Base-by-base conservation (phyloP, 257 asterid genomes). In the Solanum clarkiae region DNA sequence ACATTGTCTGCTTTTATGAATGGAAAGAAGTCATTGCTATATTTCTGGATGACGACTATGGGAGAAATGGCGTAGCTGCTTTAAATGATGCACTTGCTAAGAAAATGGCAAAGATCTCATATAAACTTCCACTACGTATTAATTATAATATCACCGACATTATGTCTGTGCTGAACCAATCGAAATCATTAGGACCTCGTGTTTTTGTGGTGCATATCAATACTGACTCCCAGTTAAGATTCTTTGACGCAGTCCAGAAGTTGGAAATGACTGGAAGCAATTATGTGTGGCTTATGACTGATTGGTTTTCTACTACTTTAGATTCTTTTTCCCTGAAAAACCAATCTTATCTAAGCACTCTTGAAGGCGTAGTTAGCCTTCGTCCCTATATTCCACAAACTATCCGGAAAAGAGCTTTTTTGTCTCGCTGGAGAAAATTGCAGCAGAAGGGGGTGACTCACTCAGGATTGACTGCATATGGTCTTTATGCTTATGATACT, bases 211-310 rank as follows among this genome's bases (percentile, higher is more conserved):
- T 95, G 59, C 99, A 95, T 80, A 90, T 94, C 42, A 84, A 89
- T 88, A 93, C 94, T 12, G 82, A 75, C 13, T 89, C 90, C 1
- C 90, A 90, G 29, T 82, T 88, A 53, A 89, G 62, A 66, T 89
- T 94, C 22, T 93, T 95, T 62, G 51, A 85, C 4, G 89, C 90
- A 42, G 95, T 95, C 9, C 90, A 86, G 13, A 86, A 91, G 82
- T 90, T 94, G 65, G 93, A 97, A 86, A 94, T 95, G 98, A 89
- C 93, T 94, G 92, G 88, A 3, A 88, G 89, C 1, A 93, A 97
- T 82, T 93, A 92, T 59, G 97, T 89, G 11, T 95, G 99, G 99
- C 90, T 95, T 36, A 92, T 92, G 40, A 95, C 99, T 0, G 98
- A 95, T 85, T 95, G 99, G 99, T 95, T 95, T 85, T 88, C 97